These are phyloP conservation scores for Fusarium sp. DNA, from an alignment of 2,329 filamentous ascomycete species.

Conservation along the genomic window DNA sequence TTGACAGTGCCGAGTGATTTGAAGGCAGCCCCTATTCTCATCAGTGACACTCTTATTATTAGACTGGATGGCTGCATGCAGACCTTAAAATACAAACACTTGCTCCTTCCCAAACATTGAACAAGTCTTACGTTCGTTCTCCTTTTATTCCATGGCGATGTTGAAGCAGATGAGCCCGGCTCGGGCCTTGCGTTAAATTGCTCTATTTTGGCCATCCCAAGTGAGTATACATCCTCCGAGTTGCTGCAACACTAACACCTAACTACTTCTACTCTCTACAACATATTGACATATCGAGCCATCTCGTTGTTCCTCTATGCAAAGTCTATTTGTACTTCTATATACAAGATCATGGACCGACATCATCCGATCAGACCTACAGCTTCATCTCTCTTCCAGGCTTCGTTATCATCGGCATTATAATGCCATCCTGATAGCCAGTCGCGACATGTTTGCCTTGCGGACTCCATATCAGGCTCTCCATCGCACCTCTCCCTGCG, in stretches of 20 bases:
- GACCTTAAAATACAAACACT: too few species aligned
- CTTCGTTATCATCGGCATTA: conserved; percentile 42
- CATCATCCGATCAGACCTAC: background rate
- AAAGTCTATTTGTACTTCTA: background rate
- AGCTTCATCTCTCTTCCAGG: conserved; percentile 8
- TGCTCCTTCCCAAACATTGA: too few species aligned
- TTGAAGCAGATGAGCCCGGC: too few species aligned
- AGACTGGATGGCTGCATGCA: background rate
- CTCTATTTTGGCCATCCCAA: background rate
- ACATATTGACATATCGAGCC: background rate
- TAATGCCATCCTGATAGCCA: conserved; percentile 65
- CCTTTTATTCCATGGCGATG: background rate
- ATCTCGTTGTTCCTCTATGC: background rate
- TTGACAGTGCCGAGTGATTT: background rate
- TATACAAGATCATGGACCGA: background rate
- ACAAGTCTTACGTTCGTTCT: background rate
- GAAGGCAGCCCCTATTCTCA: background rate
- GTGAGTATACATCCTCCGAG: background rate
- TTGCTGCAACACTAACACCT: too few species aligned
- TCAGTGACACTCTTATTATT: background rate
- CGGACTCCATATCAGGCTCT: conserved; percentile 66
- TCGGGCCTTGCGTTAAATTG: background rate
- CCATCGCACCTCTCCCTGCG: conserved; percentile 59
- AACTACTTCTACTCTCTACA: background rate
- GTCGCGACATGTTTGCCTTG: conserved; percentile 64